phyloP scores from a whole-genome alignment of 306 rosid genomes.

The Trichosanthes truncata region DNA sequence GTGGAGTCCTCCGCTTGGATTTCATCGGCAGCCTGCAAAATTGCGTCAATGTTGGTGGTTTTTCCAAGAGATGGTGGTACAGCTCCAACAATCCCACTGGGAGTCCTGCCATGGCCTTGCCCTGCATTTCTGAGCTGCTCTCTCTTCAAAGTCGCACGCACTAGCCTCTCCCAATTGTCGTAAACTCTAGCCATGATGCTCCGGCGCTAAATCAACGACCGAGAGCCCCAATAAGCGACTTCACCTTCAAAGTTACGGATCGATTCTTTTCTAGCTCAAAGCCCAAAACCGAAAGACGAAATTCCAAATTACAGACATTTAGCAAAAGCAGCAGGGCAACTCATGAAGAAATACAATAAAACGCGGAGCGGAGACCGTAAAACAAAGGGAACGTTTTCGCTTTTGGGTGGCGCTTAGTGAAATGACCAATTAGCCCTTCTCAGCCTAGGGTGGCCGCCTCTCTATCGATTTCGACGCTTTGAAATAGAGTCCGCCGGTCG shows the following conservation, averaged over 20 bases:
- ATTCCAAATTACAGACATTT: background rate
- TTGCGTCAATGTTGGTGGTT: constrained; percentile 61
- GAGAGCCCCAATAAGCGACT: background rate
- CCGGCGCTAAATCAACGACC: constrained; percentile 15
- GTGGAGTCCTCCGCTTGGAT: constrained; percentile 68
- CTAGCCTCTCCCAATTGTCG: constrained; percentile 71
- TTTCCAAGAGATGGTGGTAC: constrained; percentile 72
- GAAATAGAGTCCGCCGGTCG: background rate
- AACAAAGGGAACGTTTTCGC: background rate
- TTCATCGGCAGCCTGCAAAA: constrained; percentile 86
- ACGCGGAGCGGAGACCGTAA: background rate
- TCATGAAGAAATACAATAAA: background rate
- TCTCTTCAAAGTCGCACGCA: constrained; percentile 65
- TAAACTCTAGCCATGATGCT: constrained; percentile 63
- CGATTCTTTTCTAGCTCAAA: background rate
- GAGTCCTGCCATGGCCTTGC: constrained; percentile 43
- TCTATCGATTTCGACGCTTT: background rate
- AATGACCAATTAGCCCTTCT: background rate
- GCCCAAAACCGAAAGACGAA: background rate
- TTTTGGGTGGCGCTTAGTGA: background rate
- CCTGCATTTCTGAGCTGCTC: constrained; percentile 66
- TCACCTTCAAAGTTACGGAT: background rate
- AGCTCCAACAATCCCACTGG: constrained; percentile 71
- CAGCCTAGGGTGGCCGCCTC: background rate
- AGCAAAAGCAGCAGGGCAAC: background rate